phyloP scores from a whole-genome alignment of 176 grass and related monocot genomes.

The Triticum dicoccoides region DNA sequence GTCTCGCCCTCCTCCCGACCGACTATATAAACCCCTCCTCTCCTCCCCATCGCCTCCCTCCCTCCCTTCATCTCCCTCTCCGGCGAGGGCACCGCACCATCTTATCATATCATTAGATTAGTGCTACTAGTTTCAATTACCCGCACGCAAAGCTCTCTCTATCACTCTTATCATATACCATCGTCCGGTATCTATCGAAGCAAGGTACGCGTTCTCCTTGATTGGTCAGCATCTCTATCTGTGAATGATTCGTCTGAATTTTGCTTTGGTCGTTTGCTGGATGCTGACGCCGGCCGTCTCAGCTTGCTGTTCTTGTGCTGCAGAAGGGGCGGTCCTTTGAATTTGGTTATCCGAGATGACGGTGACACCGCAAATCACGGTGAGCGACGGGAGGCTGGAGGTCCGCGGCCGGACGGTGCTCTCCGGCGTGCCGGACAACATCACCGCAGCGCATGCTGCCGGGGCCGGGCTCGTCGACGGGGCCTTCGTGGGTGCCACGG shows the following conservation, averaged over 20 bases:
- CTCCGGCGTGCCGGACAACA: constrained; percentile 59
- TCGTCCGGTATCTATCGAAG: background rate
- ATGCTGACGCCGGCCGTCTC: background rate
- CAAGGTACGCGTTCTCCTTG: background rate
- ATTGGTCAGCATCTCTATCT: background rate
- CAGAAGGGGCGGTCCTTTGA: background rate
- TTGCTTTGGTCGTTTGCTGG: background rate
- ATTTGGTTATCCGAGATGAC: constrained; percentile 42
- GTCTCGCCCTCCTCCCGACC: background rate
- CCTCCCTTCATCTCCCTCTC: background rate
- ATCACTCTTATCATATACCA: background rate
- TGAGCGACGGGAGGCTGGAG: constrained; percentile 50
- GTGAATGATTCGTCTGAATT: background rate
- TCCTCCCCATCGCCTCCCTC: too few species aligned
- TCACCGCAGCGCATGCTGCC: constrained; percentile 33
- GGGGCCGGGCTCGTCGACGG: constrained; percentile 60
- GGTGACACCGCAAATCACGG: constrained; percentile 58
- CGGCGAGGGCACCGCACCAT: background rate
- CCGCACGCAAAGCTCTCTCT: background rate
- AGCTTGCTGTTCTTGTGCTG: background rate
- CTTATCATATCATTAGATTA: background rate
- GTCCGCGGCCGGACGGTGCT: constrained; percentile 74
- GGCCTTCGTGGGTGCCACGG: constrained; percentile 61
- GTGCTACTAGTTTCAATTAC: background rate
- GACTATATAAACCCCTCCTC: constrained; percentile 34